Evolutionary conservation across 2,329 filamentous ascomycete species (phyloP), one percentile per base, ranked within the genome.

Genomic region (Colletotrichum agaves): DNA sequence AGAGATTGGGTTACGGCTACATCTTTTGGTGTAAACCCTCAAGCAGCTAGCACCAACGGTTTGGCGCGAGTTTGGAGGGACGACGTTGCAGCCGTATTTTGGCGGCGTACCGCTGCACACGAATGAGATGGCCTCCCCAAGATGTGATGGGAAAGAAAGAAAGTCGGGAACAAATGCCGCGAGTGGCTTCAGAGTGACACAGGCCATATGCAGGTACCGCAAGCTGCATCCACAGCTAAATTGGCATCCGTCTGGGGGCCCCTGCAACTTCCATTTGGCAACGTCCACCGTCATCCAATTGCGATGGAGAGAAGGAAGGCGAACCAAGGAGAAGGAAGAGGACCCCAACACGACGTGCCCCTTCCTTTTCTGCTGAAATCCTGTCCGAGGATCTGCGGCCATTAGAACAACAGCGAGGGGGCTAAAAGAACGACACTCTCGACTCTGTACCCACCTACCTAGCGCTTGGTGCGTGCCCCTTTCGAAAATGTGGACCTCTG

Each of bases 141-240:
- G 41, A 44, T 44, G 41, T 44, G 41, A 44, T 8, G 31, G 12
- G 50, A 39, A 55, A 21, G 50, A 39, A 55, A 21, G 56, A 44
- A 27, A 43, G 39, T 21, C 13, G 39, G n/a, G 41, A 39, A 39
- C 23, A 37, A 64, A 59, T 64, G 53, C 61, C 33, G 64, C 64
- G 61, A 19, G 61, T 67, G 64, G 64, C 64, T 59, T 59, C 52
- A 41, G 17, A 43, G 53, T 67, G 61, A 59, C 64, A 62, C 58
- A 58, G 31, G 53, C 61, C 43, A 64, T 19, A 64, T 67, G 64
- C 64, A 67, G 64, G 64, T 67, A 67, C 64, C 17, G 23, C n/a
- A 43, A 10, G n/a, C 57, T 65, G 47, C 39, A 53, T 39, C 49
- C 49, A 59, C 46, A 50, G 19, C 13, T 31, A 13, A 35, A 46